A percentile compares a stretch with the other conserved stretches of the same genome.
phyloP scores from a whole-genome alignment of 495 filamentous ascomycete species.

The Apodospora peruviana region DNA sequence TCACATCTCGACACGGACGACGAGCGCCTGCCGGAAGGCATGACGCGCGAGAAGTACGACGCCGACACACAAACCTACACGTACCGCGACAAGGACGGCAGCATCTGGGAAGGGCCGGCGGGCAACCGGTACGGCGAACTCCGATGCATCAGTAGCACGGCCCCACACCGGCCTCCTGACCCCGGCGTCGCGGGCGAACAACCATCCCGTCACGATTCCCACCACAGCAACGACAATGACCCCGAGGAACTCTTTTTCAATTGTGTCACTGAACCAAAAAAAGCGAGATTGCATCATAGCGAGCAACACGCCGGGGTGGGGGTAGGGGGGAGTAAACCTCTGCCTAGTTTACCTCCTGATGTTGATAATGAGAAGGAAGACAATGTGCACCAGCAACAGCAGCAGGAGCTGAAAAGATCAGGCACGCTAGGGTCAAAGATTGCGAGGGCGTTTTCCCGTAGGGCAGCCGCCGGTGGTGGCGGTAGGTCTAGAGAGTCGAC shows the following conservation, averaged over 20 bases:
- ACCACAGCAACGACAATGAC: neutral
- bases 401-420: too few species aligned
- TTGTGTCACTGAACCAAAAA: neutral
- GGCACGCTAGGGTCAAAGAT: too few species aligned
- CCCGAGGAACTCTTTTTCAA: neutral
- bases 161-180: conserved; percentile 7
- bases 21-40: conserved; percentile 47
- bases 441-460: too few species aligned
- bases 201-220: conserved; percentile 2
- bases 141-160: neutral
- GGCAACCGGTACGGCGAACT: conserved; percentile 40
- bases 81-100: conserved; percentile 37
- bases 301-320: too few species aligned
- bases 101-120: conserved; percentile 37
- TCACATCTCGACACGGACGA: conserved; percentile 42
- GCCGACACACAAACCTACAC: conserved; percentile 46
- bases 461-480: too few species aligned
- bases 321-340: neutral
- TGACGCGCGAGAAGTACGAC: conserved; percentile 49
- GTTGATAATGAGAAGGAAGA: neutral
- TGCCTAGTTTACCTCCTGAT: neutral
- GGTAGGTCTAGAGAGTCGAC: too few species aligned
- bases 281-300: neutral
- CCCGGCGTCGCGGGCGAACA: conserved; percentile 5
- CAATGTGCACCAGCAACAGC: too few species aligned